These are phyloP conservation scores for Glycyrrhiza uralensis DNA, from an alignment of 306 rosid species.

Conservation along the genomic window DNA sequence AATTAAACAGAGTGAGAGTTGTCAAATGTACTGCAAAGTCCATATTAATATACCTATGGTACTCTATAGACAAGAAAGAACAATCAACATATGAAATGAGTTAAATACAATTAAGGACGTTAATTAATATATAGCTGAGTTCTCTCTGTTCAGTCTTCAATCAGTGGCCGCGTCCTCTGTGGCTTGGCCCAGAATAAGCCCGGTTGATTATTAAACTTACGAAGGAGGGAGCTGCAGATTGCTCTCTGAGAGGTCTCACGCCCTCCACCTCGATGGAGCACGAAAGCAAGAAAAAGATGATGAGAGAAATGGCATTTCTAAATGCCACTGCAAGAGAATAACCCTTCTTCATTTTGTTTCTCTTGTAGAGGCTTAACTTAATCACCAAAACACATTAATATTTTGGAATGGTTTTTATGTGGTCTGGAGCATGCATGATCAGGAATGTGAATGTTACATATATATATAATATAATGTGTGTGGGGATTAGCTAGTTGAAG, in stretches of 20 bases:
- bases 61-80: background rate
- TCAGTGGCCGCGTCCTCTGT: conserved; percentile 52
- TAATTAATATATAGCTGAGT: too few relatives aligned
- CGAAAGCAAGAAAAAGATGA: conserved; percentile 36
- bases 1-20: too few relatives aligned
- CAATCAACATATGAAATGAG: too few relatives aligned
- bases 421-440: too few relatives aligned
- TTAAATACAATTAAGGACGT: too few relatives aligned
- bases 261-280: conserved; percentile 39
- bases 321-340: conserved; percentile 24
- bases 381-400: too few relatives aligned
- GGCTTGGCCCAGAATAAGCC: conserved; percentile 49
- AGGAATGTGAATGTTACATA: background rate
- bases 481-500: background rate
- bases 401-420: too few relatives aligned
- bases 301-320: conserved; percentile 27
- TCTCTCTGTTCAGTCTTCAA: too few relatives aligned
- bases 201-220: conserved; percentile 6
- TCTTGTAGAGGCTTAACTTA: too few relatives aligned
- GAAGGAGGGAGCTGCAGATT: conserved; percentile 20
- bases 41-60: background rate
- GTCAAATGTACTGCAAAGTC: too few relatives aligned
- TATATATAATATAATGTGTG: background rate
- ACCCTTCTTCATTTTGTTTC: conserved; percentile 30
- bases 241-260: conserved; percentile 37